phyloP scores from a whole-genome alignment of 176 grass and related monocot genomes.

The Phragmites australis region DNA sequence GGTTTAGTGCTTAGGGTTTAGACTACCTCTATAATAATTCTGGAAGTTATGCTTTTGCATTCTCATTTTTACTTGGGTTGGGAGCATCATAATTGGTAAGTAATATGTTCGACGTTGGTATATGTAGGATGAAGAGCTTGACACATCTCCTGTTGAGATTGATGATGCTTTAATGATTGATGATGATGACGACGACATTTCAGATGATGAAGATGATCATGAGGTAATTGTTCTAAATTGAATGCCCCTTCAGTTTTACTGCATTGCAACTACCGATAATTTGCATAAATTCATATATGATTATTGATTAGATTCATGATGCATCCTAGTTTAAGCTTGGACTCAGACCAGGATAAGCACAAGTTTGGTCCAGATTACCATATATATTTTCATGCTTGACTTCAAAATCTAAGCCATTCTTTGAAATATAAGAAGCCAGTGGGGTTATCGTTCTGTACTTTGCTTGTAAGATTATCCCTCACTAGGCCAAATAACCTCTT shows the following conservation, averaged over 20 bases:
- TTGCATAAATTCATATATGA: neutral
- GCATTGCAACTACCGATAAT: neutral
- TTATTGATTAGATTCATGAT: neutral
- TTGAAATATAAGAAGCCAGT: too few relatives aligned
- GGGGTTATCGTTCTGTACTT: too few relatives aligned
- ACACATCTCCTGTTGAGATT: conserved; percentile 82
- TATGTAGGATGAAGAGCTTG: conserved; percentile 65
- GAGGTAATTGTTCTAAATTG: conserved; percentile 43
- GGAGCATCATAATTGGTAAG: neutral
- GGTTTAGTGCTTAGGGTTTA: too few relatives aligned
- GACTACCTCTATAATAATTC: conserved; percentile 3
- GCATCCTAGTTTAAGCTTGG: too few relatives aligned
- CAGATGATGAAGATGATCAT: conserved; percentile 87
- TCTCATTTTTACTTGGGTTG: neutral
- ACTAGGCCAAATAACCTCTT: conserved; percentile 6
- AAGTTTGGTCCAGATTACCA: too few relatives aligned
- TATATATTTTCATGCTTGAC: too few relatives aligned
- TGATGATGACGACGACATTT: conserved; percentile 89
- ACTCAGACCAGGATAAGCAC: too few relatives aligned
- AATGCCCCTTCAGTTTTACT: neutral
- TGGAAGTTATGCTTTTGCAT: neutral
- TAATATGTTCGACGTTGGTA: conserved; percentile 2
- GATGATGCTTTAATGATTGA: conserved; percentile 92
- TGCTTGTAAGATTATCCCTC: too few relatives aligned
- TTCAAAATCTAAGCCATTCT: too few relatives aligned